phyloP scores from a whole-genome alignment of 306 rosid species.

The Inga oerstediana region DNA sequence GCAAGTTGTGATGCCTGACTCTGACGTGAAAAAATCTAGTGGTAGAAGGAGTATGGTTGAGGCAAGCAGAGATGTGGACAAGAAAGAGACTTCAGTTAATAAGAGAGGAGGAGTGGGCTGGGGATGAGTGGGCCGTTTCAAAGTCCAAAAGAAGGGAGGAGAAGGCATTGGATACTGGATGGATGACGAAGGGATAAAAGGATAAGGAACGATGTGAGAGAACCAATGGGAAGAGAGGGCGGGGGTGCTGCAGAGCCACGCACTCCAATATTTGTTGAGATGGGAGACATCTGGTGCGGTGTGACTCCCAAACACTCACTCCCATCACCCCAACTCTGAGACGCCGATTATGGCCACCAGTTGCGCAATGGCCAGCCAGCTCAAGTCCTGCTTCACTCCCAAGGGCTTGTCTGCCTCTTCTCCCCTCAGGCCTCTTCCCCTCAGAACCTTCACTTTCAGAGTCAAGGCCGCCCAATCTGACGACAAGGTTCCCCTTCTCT shows the following conservation, averaged over 20 bases:
- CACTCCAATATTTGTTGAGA: background rate
- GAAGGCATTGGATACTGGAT: background rate
- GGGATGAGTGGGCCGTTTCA: background rate
- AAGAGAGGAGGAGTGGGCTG: too few species aligned
- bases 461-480: slow-evolving; percentile 81
- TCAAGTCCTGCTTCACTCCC: slow-evolving; percentile 82
- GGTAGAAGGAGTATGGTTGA: too few species aligned
- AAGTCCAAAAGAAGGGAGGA: background rate
- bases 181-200: slow-evolving; percentile 40
- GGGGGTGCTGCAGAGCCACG: slow-evolving; percentile 53
- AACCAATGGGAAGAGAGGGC: slow-evolving; percentile 63
- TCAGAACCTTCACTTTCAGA: slow-evolving; percentile 61
- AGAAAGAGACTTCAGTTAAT: too few species aligned
- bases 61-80: too few species aligned
- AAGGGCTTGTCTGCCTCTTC: slow-evolving; percentile 61
- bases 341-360: slow-evolving; percentile 64
- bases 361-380: slow-evolving; percentile 90
- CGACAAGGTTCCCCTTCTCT: slow-evolving; percentile 48
- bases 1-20: too few species aligned
- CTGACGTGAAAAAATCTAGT: too few species aligned
- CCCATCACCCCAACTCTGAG: background rate
- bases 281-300: background rate
- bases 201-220: slow-evolving; percentile 42
- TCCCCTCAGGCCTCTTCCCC: slow-evolving; percentile 32
- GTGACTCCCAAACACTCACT: background rate